Evolutionary conservation across 2,329 filamentous ascomycete species (phyloP), one percentile per base, ranked within the genome.

Genomic region (Fusarium penzigii): DNA sequence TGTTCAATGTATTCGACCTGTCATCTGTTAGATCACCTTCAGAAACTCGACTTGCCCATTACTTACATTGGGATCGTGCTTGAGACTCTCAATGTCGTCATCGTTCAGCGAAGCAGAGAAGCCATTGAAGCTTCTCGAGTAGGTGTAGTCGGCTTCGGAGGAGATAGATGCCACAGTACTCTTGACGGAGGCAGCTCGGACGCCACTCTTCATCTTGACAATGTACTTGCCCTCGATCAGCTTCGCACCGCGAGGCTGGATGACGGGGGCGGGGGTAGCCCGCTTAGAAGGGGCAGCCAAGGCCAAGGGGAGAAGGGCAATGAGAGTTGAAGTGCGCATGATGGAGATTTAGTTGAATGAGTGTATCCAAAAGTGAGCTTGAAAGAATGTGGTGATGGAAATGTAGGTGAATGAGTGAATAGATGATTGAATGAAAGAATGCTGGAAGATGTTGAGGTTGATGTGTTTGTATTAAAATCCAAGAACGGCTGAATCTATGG

Each of bases 1-100:
- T 71, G 70, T 63, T 76, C 72, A 39, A 76, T 65, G 53, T 72
- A 75, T 6, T 70, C 67, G 44, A 75, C 71, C 63, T 66, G 16
- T 7, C n/a, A 7, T 10, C 7, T n/a, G 25, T 51, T 5, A 55
- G 46, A n/a, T 9, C 3, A 5, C 4, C 3, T 14, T 1, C 16
- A 14, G 20, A 14, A n/a, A 3, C 29, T 20, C 6, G 12, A 17
- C 12, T 20, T 9, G 5, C 5, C 7, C 17, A 9, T 7, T 5
- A 29, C 59, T 53, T 46, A 65, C 65, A 44, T 65, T 54, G 5
- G 66, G 66, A 49, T 68, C 57, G 14, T 66, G 43, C 43, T 57
- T 59, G 14, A 68, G 59, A 36, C 52, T 53, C 42, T 65, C 52
- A n/a, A 68, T 45, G 45, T 68, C 66, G 7, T 51, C 48, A 3